These are phyloP conservation scores for Picochlorum sp. DNA, from an alignment of 139 green algal species.

Conservation along the genomic window DNA sequence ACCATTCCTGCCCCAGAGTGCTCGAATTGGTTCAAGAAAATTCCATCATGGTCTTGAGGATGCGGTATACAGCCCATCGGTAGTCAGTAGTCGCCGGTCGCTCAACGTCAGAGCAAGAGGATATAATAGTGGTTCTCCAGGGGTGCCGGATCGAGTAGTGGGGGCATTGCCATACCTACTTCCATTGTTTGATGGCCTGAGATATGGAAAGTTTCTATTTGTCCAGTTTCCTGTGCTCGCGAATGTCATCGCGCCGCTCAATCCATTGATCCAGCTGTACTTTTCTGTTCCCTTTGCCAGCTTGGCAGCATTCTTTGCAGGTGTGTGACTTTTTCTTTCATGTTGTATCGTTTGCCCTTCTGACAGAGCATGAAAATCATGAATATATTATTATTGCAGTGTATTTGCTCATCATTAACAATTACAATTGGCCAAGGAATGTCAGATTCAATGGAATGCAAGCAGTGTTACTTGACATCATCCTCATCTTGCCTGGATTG, in stretches of 20 bases:
- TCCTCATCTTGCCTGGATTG: slow-evolving; percentile 67
- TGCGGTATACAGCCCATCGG: background rate
- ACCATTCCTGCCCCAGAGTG: too few relatives aligned
- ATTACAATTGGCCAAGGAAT: slow-evolving; percentile 43
- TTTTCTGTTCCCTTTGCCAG: slow-evolving; percentile 33
- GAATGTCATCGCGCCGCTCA: slow-evolving; percentile 27
- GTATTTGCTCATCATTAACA: slow-evolving; percentile 33
- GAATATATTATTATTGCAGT: slow-evolving; percentile 10
- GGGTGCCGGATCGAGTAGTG: slow-evolving; percentile 31
- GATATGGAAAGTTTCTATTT: slow-evolving; percentile 40
- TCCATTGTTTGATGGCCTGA: slow-evolving; percentile 43
- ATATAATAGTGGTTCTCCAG: background rate
- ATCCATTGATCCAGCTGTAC: slow-evolving; percentile 37
- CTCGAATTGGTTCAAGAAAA: too few relatives aligned
- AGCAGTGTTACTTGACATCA: slow-evolving; percentile 71
- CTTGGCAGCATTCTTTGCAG: slow-evolving; percentile 42
- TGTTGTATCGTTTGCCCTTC: too few relatives aligned
- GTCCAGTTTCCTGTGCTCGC: slow-evolving; percentile 30
- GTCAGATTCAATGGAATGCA: slow-evolving; percentile 78
- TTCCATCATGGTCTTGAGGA: too few relatives aligned
- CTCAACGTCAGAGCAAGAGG: background rate
- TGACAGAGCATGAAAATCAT: too few relatives aligned
- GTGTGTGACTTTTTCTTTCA: too few relatives aligned
- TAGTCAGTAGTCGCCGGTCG: background rate
- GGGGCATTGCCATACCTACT: slow-evolving; percentile 31